Conservation (phyloP, 345 rosid species). For the Lepidium didymum region DNA sequence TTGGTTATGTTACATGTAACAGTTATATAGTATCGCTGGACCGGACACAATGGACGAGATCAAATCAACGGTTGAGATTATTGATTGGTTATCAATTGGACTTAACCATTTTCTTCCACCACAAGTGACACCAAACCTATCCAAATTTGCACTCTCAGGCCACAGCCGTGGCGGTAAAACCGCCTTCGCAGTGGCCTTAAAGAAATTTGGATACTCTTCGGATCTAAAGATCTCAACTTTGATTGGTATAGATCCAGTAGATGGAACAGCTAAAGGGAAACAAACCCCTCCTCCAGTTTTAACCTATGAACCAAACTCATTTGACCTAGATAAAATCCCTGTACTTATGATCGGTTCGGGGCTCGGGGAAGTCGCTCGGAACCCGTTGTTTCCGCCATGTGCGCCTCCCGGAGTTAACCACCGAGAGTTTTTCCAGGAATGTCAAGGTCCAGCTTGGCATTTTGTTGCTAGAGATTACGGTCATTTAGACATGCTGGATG, state of each 20-base stretch:
- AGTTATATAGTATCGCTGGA: slow-evolving; percentile 71
- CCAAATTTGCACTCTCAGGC: slow-evolving; percentile 62
- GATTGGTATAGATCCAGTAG: slow-evolving; percentile 83
- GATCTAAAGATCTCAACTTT: slow-evolving; percentile 45
- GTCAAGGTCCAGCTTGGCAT: slow-evolving; percentile 62
- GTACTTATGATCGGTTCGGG: slow-evolving; percentile 75
- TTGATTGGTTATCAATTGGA: slow-evolving; percentile 53
- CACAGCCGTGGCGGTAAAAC: slow-evolving; percentile 91
- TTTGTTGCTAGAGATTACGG: slow-evolving; percentile 69
- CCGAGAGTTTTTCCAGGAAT: slow-evolving; percentile 52
- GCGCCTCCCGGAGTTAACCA: slow-evolving; percentile 80
- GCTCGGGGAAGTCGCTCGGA: slow-evolving; percentile 44
- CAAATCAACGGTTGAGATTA: slow-evolving; percentile 42
- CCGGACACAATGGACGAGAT: slow-evolving; percentile 61
- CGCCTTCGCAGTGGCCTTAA: slow-evolving; percentile 63
- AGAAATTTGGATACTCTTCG: slow-evolving; percentile 29
- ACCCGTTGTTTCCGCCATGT: slow-evolving; percentile 62
- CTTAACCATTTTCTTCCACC: slow-evolving; percentile 45
- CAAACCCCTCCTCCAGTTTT: slow-evolving; percentile 78
- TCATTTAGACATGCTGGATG: slow-evolving; percentile 76
- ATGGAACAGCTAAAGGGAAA: slow-evolving; percentile 59
- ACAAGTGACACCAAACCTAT: slow-evolving; percentile 44
- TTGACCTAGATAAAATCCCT: slow-evolving; percentile 46
- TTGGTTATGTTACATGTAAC: neutral
- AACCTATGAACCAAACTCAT: slow-evolving; percentile 55